Base-by-base conservation (phyloP, 2,329 filamentous ascomycete species). In the Alternaria gansuensis region DNA sequence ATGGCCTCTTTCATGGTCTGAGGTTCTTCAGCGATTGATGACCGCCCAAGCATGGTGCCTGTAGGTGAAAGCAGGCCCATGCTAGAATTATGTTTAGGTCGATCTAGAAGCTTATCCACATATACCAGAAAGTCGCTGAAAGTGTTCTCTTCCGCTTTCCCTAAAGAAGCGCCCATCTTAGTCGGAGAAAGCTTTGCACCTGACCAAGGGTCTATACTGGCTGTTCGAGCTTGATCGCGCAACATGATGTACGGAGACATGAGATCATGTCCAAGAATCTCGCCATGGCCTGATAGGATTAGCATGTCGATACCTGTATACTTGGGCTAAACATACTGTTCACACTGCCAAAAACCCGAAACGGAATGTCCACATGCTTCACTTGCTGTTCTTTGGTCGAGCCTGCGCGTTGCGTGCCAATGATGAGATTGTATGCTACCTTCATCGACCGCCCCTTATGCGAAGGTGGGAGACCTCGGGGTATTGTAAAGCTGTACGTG, bases 381-480 rank as follows among this genome's bases (percentile, higher is more conserved):
- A 98, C 89, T 68, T 92, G 79, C 66, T 88, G 92, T 64, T 94
- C 89, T 67, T 88, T 90, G 24, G 86, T 84, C 13, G 89, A 90
- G 9, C 91, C 92, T 1, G 91, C 88, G 63, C 93, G 84, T 76
- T 99, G 95, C 0, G 94, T 97, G 43, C 94, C 94, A 63, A 99
- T 91, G 9, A 96, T 88, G 11, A 99, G 82, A 74, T 91, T 91
- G 79, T 99, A 99, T 2, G 88, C 87, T 49, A 97, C 93, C 78
- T 98, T 98, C 73, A 97, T 95, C 0, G 92, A 92, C 73, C 95
- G 93, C 10, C 95, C 95, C 68, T 90, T 90, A 75, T 98, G 92
- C 13, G 88, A 92, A 6, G 95, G 94, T 23, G 95, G 95, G n/a
- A 99, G 80, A 0, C 94, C 94, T 71, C 88, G 89, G 0, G 95